Percentiles rank a stretch among this genome's conserved stretches.
Evolutionary conservation across 2,329 filamentous ascomycete species (phyloP).

Genomic region (Chalara sp.): DNA sequence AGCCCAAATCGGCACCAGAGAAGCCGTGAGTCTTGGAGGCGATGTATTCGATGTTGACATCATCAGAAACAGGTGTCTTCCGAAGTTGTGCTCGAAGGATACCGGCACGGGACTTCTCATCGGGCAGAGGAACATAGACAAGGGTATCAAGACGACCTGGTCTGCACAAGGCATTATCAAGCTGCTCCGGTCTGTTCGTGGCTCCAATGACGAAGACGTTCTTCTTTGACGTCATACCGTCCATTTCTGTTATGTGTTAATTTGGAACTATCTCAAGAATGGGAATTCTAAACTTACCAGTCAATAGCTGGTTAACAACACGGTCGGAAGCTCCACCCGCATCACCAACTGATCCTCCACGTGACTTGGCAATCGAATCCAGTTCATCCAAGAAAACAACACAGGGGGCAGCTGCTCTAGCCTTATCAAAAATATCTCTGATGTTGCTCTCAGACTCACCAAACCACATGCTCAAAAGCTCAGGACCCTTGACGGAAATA

Average conservation of each 20-base stretch:
- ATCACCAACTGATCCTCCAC: slow-evolving; percentile 93
- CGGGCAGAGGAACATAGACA: slow-evolving; percentile 94
- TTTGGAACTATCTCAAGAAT: slow-evolving; percentile 9
- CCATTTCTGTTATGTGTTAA: slow-evolving; percentile 71
- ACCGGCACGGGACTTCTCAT: slow-evolving; percentile 79
- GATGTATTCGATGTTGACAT: slow-evolving; percentile 87
- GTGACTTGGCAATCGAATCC: slow-evolving; percentile 98
- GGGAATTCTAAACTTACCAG: slow-evolving; percentile 51
- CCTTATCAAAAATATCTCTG: slow-evolving; percentile 99
- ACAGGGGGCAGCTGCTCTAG: slow-evolving; percentile 92
- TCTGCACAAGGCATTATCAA: slow-evolving; percentile 95
- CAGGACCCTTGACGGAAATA: slow-evolving; percentile 98
- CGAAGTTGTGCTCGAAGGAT: slow-evolving; percentile 95
- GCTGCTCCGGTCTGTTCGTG: slow-evolving; percentile 97
- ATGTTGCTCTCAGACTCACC: slow-evolving; percentile 99
- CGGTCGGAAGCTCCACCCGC: slow-evolving; percentile 97
- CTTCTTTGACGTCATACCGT: slow-evolving; percentile 99
- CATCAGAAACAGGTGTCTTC: slow-evolving; percentile 86
- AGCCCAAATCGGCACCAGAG: slow-evolving; percentile 98
- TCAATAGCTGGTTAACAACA: slow-evolving; percentile 99
- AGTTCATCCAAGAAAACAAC: slow-evolving; percentile 98
- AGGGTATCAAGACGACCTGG: slow-evolving; percentile 97
- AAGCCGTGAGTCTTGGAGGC: slow-evolving; percentile 97
- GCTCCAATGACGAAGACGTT: slow-evolving; percentile 99
- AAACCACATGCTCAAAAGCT: slow-evolving; percentile 99